A percentile compares a stretch with the other conserved stretches of the same genome.
Evolutionary conservation across 768 basidiomycete genomes (phyloP).

Genomic region (Cystobasidium onofrii): DNA sequence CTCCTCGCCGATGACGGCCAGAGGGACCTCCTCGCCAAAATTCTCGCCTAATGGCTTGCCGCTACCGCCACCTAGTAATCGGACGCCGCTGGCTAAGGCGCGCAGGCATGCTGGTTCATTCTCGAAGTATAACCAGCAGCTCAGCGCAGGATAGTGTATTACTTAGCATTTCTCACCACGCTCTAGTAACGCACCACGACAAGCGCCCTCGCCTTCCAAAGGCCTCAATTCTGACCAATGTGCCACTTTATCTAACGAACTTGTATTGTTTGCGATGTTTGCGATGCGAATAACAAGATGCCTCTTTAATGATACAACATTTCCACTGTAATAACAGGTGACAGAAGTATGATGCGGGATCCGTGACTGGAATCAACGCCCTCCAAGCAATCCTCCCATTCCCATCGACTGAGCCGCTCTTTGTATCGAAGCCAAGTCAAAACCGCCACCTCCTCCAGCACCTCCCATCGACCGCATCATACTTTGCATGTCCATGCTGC

Average conservation of each 20-base stretch:
- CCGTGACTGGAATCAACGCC: background rate
- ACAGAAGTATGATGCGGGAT: background rate
- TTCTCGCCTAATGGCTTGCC: background rate
- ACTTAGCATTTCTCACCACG: too few relatives aligned
- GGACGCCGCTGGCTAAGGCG: background rate
- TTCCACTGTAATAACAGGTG: background rate
- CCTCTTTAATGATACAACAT: too few relatives aligned
- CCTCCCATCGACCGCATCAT: slow-evolving; percentile 4
- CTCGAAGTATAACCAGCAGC: slow-evolving; percentile 23
- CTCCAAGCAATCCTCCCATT: background rate
- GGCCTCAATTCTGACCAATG: too few relatives aligned
- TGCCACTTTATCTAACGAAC: too few relatives aligned
- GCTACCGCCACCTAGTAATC: background rate
- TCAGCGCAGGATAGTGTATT: background rate
- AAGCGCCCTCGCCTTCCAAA: too few relatives aligned
- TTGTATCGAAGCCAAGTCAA: slow-evolving; percentile 11
- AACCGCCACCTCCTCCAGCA: slow-evolving; percentile 2
- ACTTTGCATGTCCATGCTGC: slow-evolving; percentile 13
- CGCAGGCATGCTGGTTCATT: slow-evolving; percentile 42
- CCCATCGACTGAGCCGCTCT: slow-evolving; percentile 10
- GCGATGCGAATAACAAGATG: too few relatives aligned
- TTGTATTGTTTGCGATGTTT: too few relatives aligned
- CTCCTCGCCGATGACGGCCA: slow-evolving; percentile 27
- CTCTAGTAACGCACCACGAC: too few relatives aligned
- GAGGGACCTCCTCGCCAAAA: background rate